A percentile compares a stretch with the other conserved stretches of the same genome.
Evolutionary conservation across 495 filamentous ascomycete genomes (phyloP).

Genomic region (Podospora anserina): DNA sequence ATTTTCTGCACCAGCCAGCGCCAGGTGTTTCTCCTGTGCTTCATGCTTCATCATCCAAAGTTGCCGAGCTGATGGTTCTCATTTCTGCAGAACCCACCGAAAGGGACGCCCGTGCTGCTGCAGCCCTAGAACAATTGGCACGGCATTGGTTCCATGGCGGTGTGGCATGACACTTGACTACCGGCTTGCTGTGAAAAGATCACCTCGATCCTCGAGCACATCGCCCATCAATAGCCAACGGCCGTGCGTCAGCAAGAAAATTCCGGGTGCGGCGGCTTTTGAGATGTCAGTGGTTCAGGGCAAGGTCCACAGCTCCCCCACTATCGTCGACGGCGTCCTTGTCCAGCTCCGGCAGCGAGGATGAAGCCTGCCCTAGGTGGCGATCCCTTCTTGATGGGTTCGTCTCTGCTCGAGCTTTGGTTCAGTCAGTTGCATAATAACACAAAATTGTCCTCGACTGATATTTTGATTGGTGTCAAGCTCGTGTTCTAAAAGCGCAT

Average conservation of each 20-base stretch:
- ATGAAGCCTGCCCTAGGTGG: neutral
- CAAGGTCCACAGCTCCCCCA: neutral
- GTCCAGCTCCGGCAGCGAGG: neutral
- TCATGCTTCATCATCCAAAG: neutral
- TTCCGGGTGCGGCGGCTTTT: neutral
- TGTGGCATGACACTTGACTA: neutral
- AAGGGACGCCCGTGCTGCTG: slow-evolving; percentile 4
- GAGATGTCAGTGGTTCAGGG: neutral
- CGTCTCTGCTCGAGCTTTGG: neutral
- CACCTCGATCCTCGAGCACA: neutral
- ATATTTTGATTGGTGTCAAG: neutral
- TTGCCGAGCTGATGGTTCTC: neutral
- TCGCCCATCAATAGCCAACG: neutral
- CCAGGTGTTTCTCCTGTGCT: neutral
- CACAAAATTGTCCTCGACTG: neutral
- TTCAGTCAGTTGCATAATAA: neutral
- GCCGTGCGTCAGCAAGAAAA: neutral
- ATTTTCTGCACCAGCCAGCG: neutral
- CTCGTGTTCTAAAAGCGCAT: neutral
- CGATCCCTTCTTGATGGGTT: neutral
- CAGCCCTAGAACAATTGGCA: neutral
- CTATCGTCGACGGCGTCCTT: neutral
- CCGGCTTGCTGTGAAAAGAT: neutral
- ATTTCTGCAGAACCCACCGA: neutral
- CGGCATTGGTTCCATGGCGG: neutral